Percentiles rank a stretch among this genome's conserved stretches.
Conservation (phyloP, 257 asterid species). For the Nicotiana tomentosiformis region DNA sequence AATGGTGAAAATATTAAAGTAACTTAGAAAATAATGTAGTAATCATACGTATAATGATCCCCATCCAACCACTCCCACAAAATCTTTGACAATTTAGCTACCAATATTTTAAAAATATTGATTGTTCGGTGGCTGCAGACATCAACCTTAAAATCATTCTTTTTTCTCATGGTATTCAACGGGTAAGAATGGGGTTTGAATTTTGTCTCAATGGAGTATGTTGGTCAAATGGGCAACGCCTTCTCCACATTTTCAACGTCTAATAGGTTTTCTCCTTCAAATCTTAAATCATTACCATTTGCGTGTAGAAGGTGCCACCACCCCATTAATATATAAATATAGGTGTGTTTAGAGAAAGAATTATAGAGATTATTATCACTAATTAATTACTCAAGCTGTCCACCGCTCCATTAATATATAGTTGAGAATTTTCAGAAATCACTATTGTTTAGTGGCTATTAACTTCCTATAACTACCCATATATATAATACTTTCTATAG, state of each 20-base stretch:
- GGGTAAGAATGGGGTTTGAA: conserved; percentile 14
- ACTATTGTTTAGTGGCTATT: no score
- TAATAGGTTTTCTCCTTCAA: neutral
- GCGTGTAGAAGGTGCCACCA: conserved; percentile 16
- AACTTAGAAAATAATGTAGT: neutral
- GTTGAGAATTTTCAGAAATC: neutral
- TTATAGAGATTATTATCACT: neutral
- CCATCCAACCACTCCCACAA: conserved; percentile 12
- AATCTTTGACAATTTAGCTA: neutral
- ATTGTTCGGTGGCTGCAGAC: neutral
- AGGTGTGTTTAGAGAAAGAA: neutral
- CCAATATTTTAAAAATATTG: neutral
- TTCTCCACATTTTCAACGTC: neutral
- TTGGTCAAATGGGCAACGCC: conserved; percentile 5
- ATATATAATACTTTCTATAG: no score
- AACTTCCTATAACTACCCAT: no score
- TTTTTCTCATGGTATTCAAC: conserved; percentile 14
- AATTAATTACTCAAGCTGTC: neutral
- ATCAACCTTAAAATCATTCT: conserved; percentile 8
- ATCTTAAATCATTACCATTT: conserved; percentile 14
- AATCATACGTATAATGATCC: conserved; percentile 2
- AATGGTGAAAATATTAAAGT: neutral
- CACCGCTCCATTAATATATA: neutral
- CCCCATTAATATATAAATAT: neutral
- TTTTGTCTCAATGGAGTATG: neutral